phyloP scores from a whole-genome alignment of 2,329 filamentous ascomycete species.

The Pyrenophora graminea region DNA sequence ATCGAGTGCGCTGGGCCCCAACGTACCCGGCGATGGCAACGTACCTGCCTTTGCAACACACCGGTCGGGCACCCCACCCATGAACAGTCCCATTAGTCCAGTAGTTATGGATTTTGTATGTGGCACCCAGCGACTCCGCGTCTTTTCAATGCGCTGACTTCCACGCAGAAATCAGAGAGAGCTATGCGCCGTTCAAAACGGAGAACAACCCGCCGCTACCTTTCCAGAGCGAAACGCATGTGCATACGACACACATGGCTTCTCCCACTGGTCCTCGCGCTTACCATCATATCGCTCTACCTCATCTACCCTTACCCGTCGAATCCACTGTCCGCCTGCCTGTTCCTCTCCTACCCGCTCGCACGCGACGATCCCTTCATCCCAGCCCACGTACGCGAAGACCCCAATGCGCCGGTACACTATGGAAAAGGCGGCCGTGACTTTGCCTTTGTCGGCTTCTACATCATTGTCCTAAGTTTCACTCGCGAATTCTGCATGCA shows the following conservation, averaged over 20 bases:
- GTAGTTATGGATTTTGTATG: constrained; percentile 29
- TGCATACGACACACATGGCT: constrained; percentile 64
- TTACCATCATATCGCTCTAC: constrained; percentile 69
- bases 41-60: constrained; percentile 56
- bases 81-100: constrained; percentile 19
- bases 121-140: not conserved
- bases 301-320: constrained; percentile 73
- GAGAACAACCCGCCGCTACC: constrained; percentile 50
- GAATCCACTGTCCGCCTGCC: constrained; percentile 78
- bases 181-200: constrained; percentile 50
- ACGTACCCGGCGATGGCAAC: constrained; percentile 58
- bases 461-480: constrained; percentile 86
- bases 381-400: constrained; percentile 40
- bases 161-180: constrained; percentile 27
- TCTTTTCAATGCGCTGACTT: constrained; percentile 7
- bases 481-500: constrained; percentile 97
- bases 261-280: constrained; percentile 69
- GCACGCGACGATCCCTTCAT: constrained; percentile 52
- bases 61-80: constrained; percentile 25
- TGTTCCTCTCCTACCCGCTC: constrained; percentile 88
- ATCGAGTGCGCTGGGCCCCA: constrained; percentile 55
- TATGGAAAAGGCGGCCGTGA: constrained; percentile 92
- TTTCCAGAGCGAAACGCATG: constrained; percentile 52
- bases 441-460: constrained; percentile 85
- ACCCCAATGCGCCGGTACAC: constrained; percentile 54